Base-by-base conservation (phyloP, 345 rosid genomes). In the Clarkia xantiana region DNA sequence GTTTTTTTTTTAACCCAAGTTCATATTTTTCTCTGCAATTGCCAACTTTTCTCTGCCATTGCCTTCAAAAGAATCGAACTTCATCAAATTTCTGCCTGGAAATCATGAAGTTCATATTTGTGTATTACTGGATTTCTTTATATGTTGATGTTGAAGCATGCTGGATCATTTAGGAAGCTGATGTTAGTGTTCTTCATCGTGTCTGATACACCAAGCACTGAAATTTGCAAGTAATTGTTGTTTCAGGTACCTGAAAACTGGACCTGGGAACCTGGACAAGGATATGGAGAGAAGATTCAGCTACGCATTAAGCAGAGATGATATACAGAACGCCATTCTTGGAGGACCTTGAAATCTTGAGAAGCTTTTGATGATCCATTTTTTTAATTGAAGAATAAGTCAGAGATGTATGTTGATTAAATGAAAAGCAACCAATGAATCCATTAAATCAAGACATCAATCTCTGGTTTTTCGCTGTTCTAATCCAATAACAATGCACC, bases 211-310 rank as follows among this genome's bases (percentile, higher is more conserved):
- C 36, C 36, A 13, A 12, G 29, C 18, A 4, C 39, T 48, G 10
- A 48, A 42, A 1, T 38, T 19, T n/a, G 18, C 14, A 20, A 38
- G 36, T 29, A 5, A n/a, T n/a, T 56, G 11, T 47, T 5, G 13
- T 15, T 39, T 56, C 88, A 91, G 96, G 81, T 86, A 91, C 72
- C 60, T 81, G 70, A 91, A 76, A 77, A 83, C 63, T 57, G 96
- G 96, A n/a, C 89, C 94, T 10, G 96, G 93, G 10, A 79, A 61
- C 69, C 86, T 90, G 2, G 94, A 91, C 55, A 86, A 82, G 56
- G 97, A 90, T 42, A 63, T 90, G 52, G 97, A 86, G 65, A 83
- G 97, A 64, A 81, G 96, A 70, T 91, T 89, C 74, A 89, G 94
- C 44, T 85, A 89, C 55, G 95, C 97, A 17, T 65, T 89, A 68